Evolutionary conservation across 2,329 filamentous ascomycete genomes (phyloP).

Genomic region (Metarhizium guizhouense): DNA sequence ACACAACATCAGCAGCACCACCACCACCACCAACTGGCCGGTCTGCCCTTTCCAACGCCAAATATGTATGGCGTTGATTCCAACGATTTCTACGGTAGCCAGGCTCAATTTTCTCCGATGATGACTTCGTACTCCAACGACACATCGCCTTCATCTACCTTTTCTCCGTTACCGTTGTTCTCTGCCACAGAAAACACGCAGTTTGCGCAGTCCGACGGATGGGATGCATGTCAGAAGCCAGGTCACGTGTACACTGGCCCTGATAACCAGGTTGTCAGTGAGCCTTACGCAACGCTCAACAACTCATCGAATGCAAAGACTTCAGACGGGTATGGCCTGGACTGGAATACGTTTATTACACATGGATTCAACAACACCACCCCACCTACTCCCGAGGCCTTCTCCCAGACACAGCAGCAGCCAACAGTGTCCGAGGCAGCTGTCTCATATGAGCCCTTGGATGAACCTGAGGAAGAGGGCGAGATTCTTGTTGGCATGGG

Average conservation of each 20-base stretch:
- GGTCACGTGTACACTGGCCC: conserved; percentile 18
- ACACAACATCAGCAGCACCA: background rate
- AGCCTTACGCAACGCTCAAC: conserved; percentile 22
- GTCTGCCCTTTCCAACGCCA: conserved; percentile 30
- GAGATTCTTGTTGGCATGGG: conserved; percentile 78
- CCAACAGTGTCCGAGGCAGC: conserved; percentile 39
- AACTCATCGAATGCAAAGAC: conserved; percentile 5
- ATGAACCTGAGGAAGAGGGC: conserved; percentile 48
- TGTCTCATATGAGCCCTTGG: conserved; percentile 39
- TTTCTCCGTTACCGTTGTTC: conserved; percentile 44
- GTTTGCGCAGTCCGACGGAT: conserved; percentile 31
- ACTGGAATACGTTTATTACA: conserved; percentile 38
- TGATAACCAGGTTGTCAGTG: conserved; percentile 13
- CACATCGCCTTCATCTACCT: conserved; percentile 44
- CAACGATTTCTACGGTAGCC: conserved; percentile 30
- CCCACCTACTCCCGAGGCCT: conserved; percentile 52
- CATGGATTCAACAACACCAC: conserved; percentile 39
- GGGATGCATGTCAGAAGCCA: conserved; percentile 24
- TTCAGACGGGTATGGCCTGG: conserved; percentile 12
- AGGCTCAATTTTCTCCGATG: conserved; percentile 40
- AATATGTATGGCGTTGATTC: conserved; percentile 27
- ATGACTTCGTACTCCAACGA: conserved; percentile 48
- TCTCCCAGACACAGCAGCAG: conserved; percentile 42
- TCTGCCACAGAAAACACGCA: conserved; percentile 26
- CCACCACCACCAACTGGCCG: conserved; percentile 16